phyloP scores from a whole-genome alignment of 1,284 basidiomycete species.

The Anthracocystis setariae region DNA sequence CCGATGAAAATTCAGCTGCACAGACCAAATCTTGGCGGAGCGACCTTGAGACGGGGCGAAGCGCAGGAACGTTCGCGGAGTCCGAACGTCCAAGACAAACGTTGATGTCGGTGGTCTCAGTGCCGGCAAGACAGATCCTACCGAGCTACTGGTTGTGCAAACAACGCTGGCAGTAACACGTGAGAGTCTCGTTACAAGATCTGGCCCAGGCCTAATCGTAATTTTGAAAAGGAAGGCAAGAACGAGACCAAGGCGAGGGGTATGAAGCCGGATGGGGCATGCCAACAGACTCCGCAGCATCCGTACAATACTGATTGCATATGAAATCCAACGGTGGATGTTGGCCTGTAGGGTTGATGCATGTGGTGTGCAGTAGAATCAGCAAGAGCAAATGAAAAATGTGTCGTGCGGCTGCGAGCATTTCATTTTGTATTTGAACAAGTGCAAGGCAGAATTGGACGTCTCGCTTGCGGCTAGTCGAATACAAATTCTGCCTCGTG shows the following conservation, averaged over 20 bases:
- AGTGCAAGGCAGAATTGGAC: not conserved
- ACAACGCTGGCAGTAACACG: too few relatives aligned
- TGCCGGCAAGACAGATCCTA: too few relatives aligned
- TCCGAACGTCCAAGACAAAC: too few relatives aligned
- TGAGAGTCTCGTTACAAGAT: not conserved
- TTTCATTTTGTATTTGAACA: not conserved
- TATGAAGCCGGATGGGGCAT: constrained; percentile 13
- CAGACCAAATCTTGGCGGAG: too few relatives aligned
- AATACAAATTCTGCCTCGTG: not conserved
- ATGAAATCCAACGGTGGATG: too few relatives aligned
- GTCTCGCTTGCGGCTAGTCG: not conserved
- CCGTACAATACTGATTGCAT: not conserved
- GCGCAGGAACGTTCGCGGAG: too few relatives aligned
- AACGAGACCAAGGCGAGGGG: not conserved
- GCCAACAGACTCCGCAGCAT: not conserved
- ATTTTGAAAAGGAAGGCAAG: not conserved
- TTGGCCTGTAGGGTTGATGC: not conserved
- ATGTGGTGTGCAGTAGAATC: too few relatives aligned
- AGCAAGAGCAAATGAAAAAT: too few relatives aligned
- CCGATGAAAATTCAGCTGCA: too few relatives aligned
- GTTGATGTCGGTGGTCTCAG: too few relatives aligned
- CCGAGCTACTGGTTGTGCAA: not conserved
- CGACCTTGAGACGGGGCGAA: too few relatives aligned
- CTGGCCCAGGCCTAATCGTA: not conserved
- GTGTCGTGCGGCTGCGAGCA: too few relatives aligned